Evolutionary conservation across 2,329 filamentous ascomycete genomes (phyloP).

Genomic region (Verticillium longisporum): DNA sequence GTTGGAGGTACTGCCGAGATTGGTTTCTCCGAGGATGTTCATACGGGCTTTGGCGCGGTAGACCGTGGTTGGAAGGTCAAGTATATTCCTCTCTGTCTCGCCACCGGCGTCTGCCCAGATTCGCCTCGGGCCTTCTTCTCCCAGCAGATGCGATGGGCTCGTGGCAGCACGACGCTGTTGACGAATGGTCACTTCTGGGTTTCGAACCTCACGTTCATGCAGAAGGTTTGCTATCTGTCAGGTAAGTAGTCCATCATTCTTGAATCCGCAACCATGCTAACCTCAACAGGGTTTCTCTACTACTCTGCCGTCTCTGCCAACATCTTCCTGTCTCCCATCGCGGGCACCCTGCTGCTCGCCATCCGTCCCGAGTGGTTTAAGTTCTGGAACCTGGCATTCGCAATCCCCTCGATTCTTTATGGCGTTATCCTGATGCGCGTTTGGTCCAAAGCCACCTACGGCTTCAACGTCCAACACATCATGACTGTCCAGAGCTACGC

Average conservation of each 20-base stretch:
- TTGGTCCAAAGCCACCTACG: slow-evolving; percentile 32
- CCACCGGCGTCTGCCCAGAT: slow-evolving; percentile 34
- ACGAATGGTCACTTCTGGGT: slow-evolving; percentile 33
- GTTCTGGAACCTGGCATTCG: slow-evolving; percentile 36
- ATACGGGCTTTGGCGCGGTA: slow-evolving; percentile 33
- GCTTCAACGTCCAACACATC: slow-evolving; percentile 33
- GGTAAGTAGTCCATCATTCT: slow-evolving; percentile 15
- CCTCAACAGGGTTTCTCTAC: slow-evolving; percentile 23
- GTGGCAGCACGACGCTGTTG: slow-evolving; percentile 30
- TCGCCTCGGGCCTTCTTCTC: slow-evolving; percentile 33
- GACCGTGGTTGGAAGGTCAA: slow-evolving; percentile 34
- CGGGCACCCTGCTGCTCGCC: slow-evolving; percentile 31
- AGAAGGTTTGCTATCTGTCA: slow-evolving; percentile 33
- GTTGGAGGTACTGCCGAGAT: slow-evolving; percentile 34
- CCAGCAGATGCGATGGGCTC: slow-evolving; percentile 36
- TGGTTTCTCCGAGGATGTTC: slow-evolving; percentile 35
- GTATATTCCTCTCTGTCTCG: slow-evolving; percentile 31
- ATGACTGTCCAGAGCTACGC: slow-evolving; percentile 34
- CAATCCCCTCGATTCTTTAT: slow-evolving; percentile 30
- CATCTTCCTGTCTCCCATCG: slow-evolving; percentile 32
- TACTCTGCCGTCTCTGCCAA: slow-evolving; percentile 30
- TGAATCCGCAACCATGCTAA: neutral
- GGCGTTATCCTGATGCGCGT: slow-evolving; percentile 28
- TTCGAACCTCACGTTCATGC: slow-evolving; percentile 26
- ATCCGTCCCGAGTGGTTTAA: slow-evolving; percentile 31